phyloP scores from a whole-genome alignment of 768 basidiomycete genomes.

The Holtermanniella nyarrowii region DNA sequence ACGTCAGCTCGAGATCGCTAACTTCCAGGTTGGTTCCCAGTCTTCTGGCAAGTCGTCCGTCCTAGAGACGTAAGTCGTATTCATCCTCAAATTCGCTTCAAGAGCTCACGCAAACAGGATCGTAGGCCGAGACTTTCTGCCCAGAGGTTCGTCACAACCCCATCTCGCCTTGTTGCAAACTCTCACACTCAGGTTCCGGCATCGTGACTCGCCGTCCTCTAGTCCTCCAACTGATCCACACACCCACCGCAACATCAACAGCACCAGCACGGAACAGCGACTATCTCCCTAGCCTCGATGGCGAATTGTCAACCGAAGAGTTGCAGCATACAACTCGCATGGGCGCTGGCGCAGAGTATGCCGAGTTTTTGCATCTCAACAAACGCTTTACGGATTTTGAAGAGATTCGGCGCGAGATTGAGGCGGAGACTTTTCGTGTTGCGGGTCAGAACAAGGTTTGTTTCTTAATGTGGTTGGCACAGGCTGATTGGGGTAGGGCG shows the following conservation, averaged over 20 bases:
- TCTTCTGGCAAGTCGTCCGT: slow-evolving; percentile 78
- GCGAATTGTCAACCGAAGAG: slow-evolving; percentile 13
- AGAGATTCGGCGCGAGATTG: slow-evolving; percentile 92
- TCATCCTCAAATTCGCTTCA: neutral
- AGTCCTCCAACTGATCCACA: slow-evolving; percentile 90
- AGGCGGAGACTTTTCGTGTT: slow-evolving; percentile 92
- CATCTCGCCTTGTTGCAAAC: neutral
- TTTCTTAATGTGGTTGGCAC: neutral
- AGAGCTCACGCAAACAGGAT: slow-evolving; percentile 49
- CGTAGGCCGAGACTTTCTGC: slow-evolving; percentile 61
- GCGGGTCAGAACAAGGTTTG: slow-evolving; percentile 86
- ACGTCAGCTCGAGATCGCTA: neutral
- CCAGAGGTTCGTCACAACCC: slow-evolving; percentile 25
- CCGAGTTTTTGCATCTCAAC: slow-evolving; percentile 93
- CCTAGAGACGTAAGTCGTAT: slow-evolving; percentile 69
- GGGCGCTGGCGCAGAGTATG: slow-evolving; percentile 61
- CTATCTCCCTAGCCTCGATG: slow-evolving; percentile 37
- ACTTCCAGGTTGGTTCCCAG: slow-evolving; percentile 77
- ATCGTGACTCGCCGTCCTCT: slow-evolving; percentile 95
- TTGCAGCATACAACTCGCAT: slow-evolving; percentile 15
- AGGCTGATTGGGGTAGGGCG: slow-evolving; percentile 47
- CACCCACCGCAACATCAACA: slow-evolving; percentile 47
- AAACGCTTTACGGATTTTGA: slow-evolving; percentile 92
- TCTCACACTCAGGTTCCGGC: slow-evolving; percentile 62
- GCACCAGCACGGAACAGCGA: neutral